phyloP scores from a whole-genome alignment of 1,284 basidiomycete species.

The Tranzscheliella williamsii region DNA sequence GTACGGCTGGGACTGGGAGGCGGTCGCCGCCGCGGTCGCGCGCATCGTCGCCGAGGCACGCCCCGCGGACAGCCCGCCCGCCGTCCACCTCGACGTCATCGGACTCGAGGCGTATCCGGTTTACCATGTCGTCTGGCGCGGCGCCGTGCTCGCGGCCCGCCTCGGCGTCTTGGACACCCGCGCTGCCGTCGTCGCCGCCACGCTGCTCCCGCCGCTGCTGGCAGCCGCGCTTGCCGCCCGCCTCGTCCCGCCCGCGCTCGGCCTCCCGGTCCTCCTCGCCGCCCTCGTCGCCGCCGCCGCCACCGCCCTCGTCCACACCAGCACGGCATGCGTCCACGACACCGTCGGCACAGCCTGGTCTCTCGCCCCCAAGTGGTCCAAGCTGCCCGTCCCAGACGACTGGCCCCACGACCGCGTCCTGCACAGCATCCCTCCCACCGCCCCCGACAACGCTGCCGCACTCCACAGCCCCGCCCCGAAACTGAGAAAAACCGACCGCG shows the following conservation, averaged over 20 bases:
- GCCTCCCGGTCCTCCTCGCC: slow-evolving; percentile 3
- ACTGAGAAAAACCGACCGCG: slow-evolving; percentile 66
- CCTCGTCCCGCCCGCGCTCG: not conserved
- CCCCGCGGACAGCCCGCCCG: not conserved
- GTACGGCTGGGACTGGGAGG: slow-evolving; percentile 23
- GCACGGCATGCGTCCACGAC: slow-evolving; percentile 11
- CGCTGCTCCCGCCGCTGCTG: not conserved
- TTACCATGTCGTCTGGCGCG: slow-evolving; percentile 24
- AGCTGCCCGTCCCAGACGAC: not conserved
- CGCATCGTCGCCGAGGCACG: not conserved
- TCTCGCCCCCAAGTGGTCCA: slow-evolving; percentile 15
- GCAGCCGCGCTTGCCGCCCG: not conserved
- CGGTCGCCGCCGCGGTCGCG: not conserved
- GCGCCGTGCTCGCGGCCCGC: not conserved
- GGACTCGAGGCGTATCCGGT: slow-evolving; percentile 3
- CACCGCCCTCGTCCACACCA: slow-evolving; percentile 10
- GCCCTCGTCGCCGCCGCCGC: slow-evolving; percentile 67
- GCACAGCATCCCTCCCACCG: not conserved
- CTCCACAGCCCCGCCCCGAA: not conserved
- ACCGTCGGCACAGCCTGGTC: slow-evolving; percentile 18
- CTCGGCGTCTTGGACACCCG: slow-evolving; percentile 1
- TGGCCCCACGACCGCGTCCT: slow-evolving; percentile 6
- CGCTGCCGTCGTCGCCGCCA: not conserved
- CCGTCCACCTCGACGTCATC: slow-evolving; percentile 5
- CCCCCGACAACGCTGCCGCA: not conserved